phyloP scores from a whole-genome alignment of 352 stramenopile species.

The Phytophthora brassicae region DNA sequence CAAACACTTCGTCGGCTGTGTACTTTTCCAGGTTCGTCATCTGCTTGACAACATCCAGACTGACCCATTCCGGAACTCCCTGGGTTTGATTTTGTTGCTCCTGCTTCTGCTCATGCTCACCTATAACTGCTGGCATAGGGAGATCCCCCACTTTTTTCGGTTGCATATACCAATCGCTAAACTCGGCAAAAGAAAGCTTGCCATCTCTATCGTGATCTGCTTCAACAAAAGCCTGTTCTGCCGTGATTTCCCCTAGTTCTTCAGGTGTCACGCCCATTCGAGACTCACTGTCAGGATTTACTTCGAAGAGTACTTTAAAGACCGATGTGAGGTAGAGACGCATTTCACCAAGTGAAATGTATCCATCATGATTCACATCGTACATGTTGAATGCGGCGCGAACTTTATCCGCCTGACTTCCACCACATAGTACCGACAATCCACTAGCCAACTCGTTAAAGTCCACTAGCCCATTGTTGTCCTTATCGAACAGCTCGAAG shows the following conservation, averaged over 20 bases:
- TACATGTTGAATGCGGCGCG: conserved; percentile 85
- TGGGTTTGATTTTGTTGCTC: conserved; percentile 37
- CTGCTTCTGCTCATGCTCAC: conserved; percentile 21
- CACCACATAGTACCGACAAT: conserved; percentile 78
- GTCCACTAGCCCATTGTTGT: conserved; percentile 80
- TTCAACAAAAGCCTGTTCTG: conserved; percentile 80
- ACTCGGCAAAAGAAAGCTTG: conserved; percentile 83
- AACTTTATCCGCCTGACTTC: conserved; percentile 71
- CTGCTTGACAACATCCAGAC: conserved; percentile 76
- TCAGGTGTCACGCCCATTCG: conserved; percentile 70
- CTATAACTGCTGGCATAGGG: conserved; percentile 20
- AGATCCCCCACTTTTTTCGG: conserved; percentile 30
- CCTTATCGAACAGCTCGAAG: conserved; percentile 83
- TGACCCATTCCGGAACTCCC: conserved; percentile 52
- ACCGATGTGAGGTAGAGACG: conserved; percentile 80
- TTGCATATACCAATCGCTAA: conserved; percentile 79
- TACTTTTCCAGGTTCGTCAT: conserved; percentile 87
- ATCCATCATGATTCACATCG: conserved; percentile 86
- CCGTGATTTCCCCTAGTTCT: conserved; percentile 73
- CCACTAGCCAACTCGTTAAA: conserved; percentile 80
- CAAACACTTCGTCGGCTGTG: conserved; percentile 81
- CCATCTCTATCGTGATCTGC: conserved; percentile 78
- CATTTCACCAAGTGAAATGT: conserved; percentile 87
- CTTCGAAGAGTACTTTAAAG: conserved; percentile 88
- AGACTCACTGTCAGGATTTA: conserved; percentile 61